Evolutionary conservation across 1,284 basidiomycete genomes (phyloP), one percentile per base, ranked within the genome.

Genomic region (Leccinum fuscescens): DNA sequence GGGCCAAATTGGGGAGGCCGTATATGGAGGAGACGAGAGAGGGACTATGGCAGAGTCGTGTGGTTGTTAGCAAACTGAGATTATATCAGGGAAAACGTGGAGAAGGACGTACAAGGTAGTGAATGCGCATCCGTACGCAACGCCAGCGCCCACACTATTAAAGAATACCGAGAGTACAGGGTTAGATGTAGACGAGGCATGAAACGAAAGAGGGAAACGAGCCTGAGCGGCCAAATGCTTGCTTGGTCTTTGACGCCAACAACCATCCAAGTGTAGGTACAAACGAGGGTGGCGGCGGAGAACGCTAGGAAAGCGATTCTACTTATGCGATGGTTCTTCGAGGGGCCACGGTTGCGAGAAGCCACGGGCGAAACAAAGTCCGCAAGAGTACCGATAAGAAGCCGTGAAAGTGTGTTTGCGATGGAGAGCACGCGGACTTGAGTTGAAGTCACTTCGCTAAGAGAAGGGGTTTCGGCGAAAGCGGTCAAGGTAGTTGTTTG

Each of bases 361-460:
- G 81, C 78, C 31, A 83, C 77, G 7, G 90, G 89, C 3, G 88
- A 88, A 14, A 89, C 66, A 35, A 84, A 79, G 69, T 92, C 90
- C 22, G 88, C 89, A 31, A 90, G 71, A 17, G 85, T 82, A 1
- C 90, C 90, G 6, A 84, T 74, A n/a, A 86, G 48, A 14, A 92
- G 77, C n/a, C 90, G 85, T 8, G 88, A 84, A 14, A 84, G 42
- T 0, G 89, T 92, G 67, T 91, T 92, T 35, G 85, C 79, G 39
- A 88, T 65, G 3, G 90, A 89, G 56, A 92, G 75, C 3, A 86
- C 73, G 58, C 84, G 83, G n/a, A 92, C 86, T 78, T 92, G 89
- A 20, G 76, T 78, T 6, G 86, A 74, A 2, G 82, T 80, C 20
- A 74, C 70, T 24, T 67, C 74, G 71, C 20, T 73, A 3, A 57